Percentiles rank a stretch among this genome's conserved stretches.
Evolutionary conservation across 306 rosid genomes (phyloP).

Genomic region (Prunus kanzakura): DNA sequence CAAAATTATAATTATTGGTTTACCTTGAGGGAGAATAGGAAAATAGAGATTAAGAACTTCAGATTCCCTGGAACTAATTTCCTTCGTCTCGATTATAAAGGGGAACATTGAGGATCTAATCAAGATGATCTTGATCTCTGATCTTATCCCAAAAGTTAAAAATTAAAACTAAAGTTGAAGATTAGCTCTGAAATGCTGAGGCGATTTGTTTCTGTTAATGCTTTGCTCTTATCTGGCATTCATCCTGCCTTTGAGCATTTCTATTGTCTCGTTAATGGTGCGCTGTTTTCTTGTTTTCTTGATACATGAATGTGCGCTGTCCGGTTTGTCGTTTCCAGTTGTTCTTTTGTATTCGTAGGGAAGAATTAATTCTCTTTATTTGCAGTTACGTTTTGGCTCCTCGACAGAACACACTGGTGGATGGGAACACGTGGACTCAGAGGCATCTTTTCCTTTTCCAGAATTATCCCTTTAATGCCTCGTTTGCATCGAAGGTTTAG

Average conservation of each 20-base stretch:
- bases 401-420: background rate
- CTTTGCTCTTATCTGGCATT: background rate
- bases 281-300: too few relatives aligned
- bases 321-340: conserved; percentile 6
- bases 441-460: conserved; percentile 10
- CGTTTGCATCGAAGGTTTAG: background rate
- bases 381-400: background rate
- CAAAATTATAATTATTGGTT: background rate
- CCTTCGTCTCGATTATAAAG: background rate
- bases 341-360: background rate
- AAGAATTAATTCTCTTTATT: background rate
- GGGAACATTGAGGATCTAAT: background rate
- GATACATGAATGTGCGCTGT: background rate
- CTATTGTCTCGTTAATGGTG: background rate
- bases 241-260: background rate
- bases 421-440: conserved; percentile 13
- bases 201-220: background rate
- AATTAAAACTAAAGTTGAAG: background rate
- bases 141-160: background rate
- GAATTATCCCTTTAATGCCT: conserved; percentile 5
- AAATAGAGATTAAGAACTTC: background rate
- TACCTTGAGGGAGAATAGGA: background rate
- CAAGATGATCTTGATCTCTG: background rate
- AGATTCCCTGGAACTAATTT: background rate
- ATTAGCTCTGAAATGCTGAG: background rate